Conservation (phyloP, 2,329 filamentous ascomycete genomes). For the Seiridium unicorne region DNA sequence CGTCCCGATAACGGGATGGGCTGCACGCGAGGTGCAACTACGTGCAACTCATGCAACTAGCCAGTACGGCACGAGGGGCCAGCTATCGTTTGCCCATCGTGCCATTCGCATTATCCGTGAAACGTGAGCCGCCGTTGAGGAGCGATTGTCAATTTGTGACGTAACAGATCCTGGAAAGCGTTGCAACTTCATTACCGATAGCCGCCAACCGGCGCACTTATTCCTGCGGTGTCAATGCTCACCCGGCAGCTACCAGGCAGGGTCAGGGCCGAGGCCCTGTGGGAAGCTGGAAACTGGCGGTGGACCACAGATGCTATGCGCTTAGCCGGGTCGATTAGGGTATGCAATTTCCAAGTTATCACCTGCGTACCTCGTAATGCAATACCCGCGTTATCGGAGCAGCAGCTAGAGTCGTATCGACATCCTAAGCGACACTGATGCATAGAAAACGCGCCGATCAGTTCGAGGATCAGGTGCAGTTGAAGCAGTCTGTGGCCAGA, state of each 20-base stretch:
- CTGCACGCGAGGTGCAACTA: background rate
- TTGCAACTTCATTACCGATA: constrained; percentile 61
- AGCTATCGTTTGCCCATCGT: background rate
- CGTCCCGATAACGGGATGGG: background rate
- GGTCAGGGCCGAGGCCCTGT: background rate
- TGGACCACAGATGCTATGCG: background rate
- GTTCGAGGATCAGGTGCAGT: background rate
- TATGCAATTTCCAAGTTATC: background rate
- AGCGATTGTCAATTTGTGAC: background rate
- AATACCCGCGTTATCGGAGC: background rate
- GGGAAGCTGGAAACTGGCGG: background rate
- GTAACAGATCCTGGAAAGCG: constrained; percentile 77
- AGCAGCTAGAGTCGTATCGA: background rate
- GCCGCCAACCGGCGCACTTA: constrained; percentile 19
- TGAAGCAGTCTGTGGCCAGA: no score
- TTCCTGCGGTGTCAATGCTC: no score
- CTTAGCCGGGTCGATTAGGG: background rate
- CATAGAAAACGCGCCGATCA: background rate
- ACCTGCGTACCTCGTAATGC: background rate
- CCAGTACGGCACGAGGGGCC: background rate
- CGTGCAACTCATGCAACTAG: constrained; percentile 2
- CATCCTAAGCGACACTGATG: background rate
- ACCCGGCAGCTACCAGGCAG: no score
- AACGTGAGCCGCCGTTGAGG: background rate
- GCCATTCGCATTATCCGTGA: constrained; percentile 1